Conservation (phyloP, 352 stramenopile species). For the Phytophthora sojae region DNA sequence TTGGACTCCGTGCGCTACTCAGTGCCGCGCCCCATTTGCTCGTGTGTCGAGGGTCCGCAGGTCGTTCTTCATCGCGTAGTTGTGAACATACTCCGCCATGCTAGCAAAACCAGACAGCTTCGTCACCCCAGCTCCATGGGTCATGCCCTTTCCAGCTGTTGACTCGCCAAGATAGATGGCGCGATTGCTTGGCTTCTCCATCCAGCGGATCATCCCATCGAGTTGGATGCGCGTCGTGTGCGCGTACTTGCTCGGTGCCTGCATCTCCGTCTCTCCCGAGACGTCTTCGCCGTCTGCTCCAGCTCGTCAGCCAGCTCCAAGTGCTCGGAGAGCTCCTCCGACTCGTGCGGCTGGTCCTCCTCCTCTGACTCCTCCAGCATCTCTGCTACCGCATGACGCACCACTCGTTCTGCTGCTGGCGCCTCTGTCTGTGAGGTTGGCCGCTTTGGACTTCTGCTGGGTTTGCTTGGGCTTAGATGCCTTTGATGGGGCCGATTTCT, state of each 20-base stretch:
- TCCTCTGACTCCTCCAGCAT: conserved; percentile 1
- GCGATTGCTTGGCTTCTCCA: background rate
- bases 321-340: background rate
- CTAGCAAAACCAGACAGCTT: conserved; percentile 1
- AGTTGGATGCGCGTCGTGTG: background rate
- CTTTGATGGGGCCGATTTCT: background rate
- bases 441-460: background rate
- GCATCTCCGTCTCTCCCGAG: background rate
- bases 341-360: background rate
- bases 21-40: background rate
- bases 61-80: background rate
- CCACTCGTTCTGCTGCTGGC: background rate
- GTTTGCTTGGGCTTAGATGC: background rate
- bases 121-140: background rate
- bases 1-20: background rate
- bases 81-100: background rate
- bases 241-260: background rate
- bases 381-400: background rate
- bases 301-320: conserved; percentile 3
- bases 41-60: background rate
- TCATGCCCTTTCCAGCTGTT: background rate
- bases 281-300: background rate
- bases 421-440: background rate
- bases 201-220: background rate
- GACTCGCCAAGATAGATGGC: background rate